Conservation (phyloP, 2,329 filamentous ascomycete genomes). For the Penicillium frequentans region DNA sequence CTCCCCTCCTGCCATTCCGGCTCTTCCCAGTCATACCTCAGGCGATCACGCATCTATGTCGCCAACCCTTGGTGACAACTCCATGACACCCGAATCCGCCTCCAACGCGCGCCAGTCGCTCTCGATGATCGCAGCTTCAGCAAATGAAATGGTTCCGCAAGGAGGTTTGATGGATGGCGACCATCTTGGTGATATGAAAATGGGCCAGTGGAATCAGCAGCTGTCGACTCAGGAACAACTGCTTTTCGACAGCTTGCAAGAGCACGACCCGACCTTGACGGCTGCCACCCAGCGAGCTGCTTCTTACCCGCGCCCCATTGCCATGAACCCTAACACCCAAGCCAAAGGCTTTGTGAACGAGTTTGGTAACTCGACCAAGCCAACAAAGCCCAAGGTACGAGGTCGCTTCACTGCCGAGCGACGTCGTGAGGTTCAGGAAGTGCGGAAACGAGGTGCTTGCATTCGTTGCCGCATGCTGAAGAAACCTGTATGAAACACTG, state of each 20-base stretch:
- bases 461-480: constrained; percentile 65
- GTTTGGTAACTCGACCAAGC: constrained; percentile 41
- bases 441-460: constrained; percentile 61
- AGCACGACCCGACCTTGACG: constrained; percentile 40
- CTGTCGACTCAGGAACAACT: constrained; percentile 41
- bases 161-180: constrained; percentile 38
- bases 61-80: constrained; percentile 32
- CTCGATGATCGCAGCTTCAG: constrained; percentile 48
- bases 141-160: constrained; percentile 47
- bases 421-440: constrained; percentile 59
- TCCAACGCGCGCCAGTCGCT: constrained; percentile 43
- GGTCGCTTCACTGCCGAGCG: constrained; percentile 58
- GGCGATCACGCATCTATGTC: constrained; percentile 36
- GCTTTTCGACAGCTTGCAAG: constrained; percentile 40
- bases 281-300: constrained; percentile 41
- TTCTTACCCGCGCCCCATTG: constrained; percentile 43
- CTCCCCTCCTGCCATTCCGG: constrained; percentile 31
- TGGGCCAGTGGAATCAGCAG: constrained; percentile 36
- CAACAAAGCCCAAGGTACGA: constrained; percentile 50
- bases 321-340: constrained; percentile 43
- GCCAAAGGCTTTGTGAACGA: constrained; percentile 43
- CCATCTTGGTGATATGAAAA: constrained; percentile 29
- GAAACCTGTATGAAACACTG: constrained; percentile 49
- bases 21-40: constrained; percentile 32
- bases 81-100: constrained; percentile 36